Base-by-base conservation (phyloP, 2,329 filamentous ascomycete species). In the Colletotrichum falcatum region DNA sequence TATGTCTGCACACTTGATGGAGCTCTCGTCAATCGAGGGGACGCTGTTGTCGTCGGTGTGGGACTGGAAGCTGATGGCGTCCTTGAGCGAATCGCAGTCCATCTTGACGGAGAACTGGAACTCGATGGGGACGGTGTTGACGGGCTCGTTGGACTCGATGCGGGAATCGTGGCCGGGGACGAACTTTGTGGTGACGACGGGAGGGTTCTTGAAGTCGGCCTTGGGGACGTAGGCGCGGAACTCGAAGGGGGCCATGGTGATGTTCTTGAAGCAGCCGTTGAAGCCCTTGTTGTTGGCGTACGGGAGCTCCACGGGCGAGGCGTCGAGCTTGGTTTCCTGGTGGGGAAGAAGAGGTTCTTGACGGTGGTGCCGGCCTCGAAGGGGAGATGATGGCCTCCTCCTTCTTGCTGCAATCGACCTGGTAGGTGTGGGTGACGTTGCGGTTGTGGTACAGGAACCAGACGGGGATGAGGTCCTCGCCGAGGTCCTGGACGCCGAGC, bases 301-400 rank as follows among this genome's bases (percentile, higher is more conserved):
- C n/a, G 81, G 81, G 39, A 89, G 81, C 44, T 80, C 81, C 6
- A 81, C 77, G 2, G 81, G 76, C 1, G 87, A 86, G 1, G 78
- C 75, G 60, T 82, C 81, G 26, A 91, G 79, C 1, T 78, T 83
- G 65, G 86, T 80, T 73, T 88, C 84, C 39, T 90, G 87, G 74
- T 88, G 89, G 89, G 89, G 74, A 87, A 88, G 76, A 92, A 90
- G 11, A 92, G 76, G 74, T 90, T 91, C 76, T 87, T 88, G 68
- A 92, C 89, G 0, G 82, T 87, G 1, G 84, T 87, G 9, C 84
- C 86, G 2, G 79, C 85, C 5, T 79, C 79, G 67, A 89, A 92
- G 0, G 89, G 88, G 89, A 81, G 49, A 91, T 79, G 39, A 91
- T 82, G 1, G 87, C 87, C 1, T 78, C 79, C 48, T 83, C 79